A percentile compares a stretch with the other conserved stretches of the same genome.
phyloP scores from a whole-genome alignment of 2,329 filamentous ascomycete species.

The Botrytis fabae region DNA sequence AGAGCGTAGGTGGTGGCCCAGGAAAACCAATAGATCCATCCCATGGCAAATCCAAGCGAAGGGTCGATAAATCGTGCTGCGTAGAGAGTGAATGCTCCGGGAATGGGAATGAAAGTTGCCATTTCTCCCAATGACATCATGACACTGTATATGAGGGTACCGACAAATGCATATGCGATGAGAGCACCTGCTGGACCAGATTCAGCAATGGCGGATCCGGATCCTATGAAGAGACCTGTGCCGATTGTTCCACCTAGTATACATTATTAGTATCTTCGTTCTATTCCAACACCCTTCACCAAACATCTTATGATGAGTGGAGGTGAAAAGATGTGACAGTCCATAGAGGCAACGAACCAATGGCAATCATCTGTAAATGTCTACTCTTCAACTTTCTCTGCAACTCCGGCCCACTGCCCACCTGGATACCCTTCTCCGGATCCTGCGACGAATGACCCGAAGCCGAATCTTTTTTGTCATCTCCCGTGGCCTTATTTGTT shows the following conservation, averaged over 20 bases:
- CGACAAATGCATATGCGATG: conserved; percentile 69
- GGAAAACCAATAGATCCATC: conserved; percentile 82
- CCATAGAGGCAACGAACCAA: conserved; percentile 41
- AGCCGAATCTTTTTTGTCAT: conserved; percentile 18
- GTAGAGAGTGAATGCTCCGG: conserved; percentile 75
- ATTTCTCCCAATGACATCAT: conserved; percentile 73
- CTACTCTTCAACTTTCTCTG: conserved; percentile 51
- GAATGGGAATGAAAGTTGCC: conserved; percentile 74
- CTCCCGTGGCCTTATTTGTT: not conserved
- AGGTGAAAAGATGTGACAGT: conserved; percentile 24
- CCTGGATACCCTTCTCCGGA: conserved; percentile 18
- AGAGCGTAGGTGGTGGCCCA: conserved; percentile 74
- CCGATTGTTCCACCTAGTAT: conserved; percentile 62
- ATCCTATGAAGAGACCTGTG: conserved; percentile 71
- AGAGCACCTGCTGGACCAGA: conserved; percentile 66
- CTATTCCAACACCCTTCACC: conserved; percentile 11
- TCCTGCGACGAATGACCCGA: conserved; percentile 16
- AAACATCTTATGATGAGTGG: not conserved
- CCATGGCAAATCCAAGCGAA: conserved; percentile 73
- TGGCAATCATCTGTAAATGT: conserved; percentile 69
- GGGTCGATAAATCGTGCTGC: conserved; percentile 73
- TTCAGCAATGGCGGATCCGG: conserved; percentile 60
- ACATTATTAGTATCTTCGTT: conserved; percentile 6
- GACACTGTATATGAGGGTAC: conserved; percentile 71
- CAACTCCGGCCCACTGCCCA: conserved; percentile 20